Conservation (phyloP, 768 basidiomycete genomes). For the Boletus bicolor region DNA sequence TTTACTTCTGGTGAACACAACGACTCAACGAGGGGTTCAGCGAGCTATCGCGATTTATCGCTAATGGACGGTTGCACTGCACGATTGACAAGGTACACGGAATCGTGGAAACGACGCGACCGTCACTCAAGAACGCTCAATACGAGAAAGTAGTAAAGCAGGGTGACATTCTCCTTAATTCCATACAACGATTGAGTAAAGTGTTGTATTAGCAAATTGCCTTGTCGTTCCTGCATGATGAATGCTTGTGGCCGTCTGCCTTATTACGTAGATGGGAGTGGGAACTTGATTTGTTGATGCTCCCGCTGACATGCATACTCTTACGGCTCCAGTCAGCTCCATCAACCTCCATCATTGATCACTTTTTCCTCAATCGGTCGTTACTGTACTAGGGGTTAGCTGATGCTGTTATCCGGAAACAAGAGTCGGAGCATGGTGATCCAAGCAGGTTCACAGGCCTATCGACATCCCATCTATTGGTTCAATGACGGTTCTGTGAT, state of each 20-base stretch:
- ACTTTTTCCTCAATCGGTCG: constrained; percentile 5
- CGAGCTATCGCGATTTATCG: constrained; percentile 90
- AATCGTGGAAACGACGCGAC: constrained; percentile 86
- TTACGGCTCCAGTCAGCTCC: neutral
- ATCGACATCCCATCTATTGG: constrained; percentile 54
- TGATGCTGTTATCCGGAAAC: constrained; percentile 4
- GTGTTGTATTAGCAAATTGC: constrained; percentile 55
- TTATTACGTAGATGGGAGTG: neutral
- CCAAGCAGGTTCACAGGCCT: neutral
- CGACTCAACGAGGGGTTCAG: constrained; percentile 37
- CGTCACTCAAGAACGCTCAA: constrained; percentile 73
- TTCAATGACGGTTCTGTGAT: constrained; percentile 64
- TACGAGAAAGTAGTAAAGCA: constrained; percentile 93
- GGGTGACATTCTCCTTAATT: constrained; percentile 85
- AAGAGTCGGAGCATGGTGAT: neutral
- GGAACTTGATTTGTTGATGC: neutral
- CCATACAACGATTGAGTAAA: constrained; percentile 85
- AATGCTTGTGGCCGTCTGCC: neutral
- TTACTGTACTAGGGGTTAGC: neutral
- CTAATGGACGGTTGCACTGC: constrained; percentile 77
- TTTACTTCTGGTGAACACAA: neutral
- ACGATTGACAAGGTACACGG: constrained; percentile 95
- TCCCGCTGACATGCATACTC: neutral
- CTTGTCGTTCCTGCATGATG: neutral
- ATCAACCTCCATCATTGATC: constrained; percentile 1